phyloP scores from a whole-genome alignment of 73 alveolate species.

The Paramecium biaurelia region DNA sequence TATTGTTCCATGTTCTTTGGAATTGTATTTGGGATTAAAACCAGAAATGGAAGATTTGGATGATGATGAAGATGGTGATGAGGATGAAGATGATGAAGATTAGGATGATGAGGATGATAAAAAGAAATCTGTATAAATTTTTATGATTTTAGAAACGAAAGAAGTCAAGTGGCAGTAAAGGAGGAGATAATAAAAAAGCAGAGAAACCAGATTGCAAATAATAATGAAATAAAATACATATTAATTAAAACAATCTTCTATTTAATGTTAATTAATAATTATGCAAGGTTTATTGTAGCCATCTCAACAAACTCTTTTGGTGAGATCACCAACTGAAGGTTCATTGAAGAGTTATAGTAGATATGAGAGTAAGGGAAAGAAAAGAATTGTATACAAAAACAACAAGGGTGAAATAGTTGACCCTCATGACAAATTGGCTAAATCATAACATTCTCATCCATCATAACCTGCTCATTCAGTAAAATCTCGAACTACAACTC shows the following conservation, averaged over 20 bases:
- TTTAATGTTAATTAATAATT: background rate
- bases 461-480: background rate
- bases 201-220: background rate
- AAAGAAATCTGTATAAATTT: background rate
- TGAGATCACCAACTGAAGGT: conserved; percentile 31
- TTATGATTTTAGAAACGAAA: background rate
- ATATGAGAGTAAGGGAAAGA: conserved; percentile 8
- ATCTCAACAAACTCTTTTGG: background rate
- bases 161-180: background rate
- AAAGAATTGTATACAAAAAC: background rate
- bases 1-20: conserved; percentile 92
- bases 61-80: conserved; percentile 59
- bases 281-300: conserved; percentile 3
- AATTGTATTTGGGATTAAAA: conserved; percentile 85
- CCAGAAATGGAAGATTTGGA: conserved; percentile 75
- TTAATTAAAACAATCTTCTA: background rate
- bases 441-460: background rate
- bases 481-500: background rate
- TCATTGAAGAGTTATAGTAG: background rate
- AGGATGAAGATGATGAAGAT: conserved; percentile 55
- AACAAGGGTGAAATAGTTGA: background rate
- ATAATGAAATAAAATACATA: background rate
- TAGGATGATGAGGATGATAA: conserved; percentile 36
- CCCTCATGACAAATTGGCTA: background rate
- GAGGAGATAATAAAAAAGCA: background rate